phyloP scores from a whole-genome alignment of 2,329 filamentous ascomycete genomes.

The Microdochium trichocladiopsis region DNA sequence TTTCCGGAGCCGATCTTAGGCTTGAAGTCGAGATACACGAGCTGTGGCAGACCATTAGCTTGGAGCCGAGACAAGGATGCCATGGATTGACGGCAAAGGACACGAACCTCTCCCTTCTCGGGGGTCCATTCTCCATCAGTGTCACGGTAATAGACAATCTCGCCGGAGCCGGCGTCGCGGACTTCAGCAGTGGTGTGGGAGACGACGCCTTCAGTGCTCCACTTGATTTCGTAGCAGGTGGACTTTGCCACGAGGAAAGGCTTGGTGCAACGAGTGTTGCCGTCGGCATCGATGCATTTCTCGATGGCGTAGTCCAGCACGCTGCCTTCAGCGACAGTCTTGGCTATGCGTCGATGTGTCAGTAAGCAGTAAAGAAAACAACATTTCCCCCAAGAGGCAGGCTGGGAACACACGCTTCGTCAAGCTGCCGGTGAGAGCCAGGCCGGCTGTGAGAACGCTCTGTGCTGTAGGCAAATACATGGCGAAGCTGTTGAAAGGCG shows the following conservation, averaged over 20 bases:
- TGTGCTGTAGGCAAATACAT: slow-evolving; percentile 21
- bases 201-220: slow-evolving; percentile 29
- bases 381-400: neutral
- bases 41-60: slow-evolving; percentile 7
- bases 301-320: slow-evolving; percentile 34
- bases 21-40: slow-evolving; percentile 38
- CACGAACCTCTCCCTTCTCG: slow-evolving; percentile 30
- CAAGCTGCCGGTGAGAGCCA: slow-evolving; percentile 14
- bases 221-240: slow-evolving; percentile 31
- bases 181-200: slow-evolving; percentile 32
- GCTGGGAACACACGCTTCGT: slow-evolving; percentile 10
- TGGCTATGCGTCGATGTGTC: slow-evolving; percentile 7
- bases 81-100: neutral
- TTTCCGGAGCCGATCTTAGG: slow-evolving; percentile 37
- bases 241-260: slow-evolving; percentile 29
- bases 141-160: slow-evolving; percentile 36
- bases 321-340: slow-evolving; percentile 21
- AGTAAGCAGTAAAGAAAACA: neutral
- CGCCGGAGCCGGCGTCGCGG: slow-evolving; percentile 25
- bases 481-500: too few species aligned
- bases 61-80: slow-evolving; percentile 5
- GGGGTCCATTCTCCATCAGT: slow-evolving; percentile 36
- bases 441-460: slow-evolving; percentile 16
- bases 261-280: slow-evolving; percentile 28
- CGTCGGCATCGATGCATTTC: slow-evolving; percentile 29